Conservation (phyloP, 805 yeast species). For the Ogataea angusta region DNA sequence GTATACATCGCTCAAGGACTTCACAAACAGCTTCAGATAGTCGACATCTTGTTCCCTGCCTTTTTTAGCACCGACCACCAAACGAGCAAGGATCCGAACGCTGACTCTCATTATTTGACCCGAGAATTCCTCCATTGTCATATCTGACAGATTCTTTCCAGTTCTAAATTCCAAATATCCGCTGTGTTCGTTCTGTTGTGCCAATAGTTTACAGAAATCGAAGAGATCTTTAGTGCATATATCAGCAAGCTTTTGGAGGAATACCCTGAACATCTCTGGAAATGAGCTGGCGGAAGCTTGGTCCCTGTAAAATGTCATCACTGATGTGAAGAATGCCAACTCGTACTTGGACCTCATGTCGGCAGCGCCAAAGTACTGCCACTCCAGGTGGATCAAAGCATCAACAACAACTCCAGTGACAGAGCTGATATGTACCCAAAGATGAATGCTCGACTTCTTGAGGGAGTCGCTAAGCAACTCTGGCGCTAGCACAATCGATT, state of each 20-base stretch:
- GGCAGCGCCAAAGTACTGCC: constrained; percentile 28
- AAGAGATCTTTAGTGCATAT: constrained; percentile 12
- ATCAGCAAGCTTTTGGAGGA: constrained; percentile 21
- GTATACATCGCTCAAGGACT: constrained; percentile 18
- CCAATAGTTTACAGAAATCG: constrained; percentile 15
- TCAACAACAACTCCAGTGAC: constrained; percentile 15
- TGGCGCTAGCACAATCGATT: constrained; percentile 15
- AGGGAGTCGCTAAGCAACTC: constrained; percentile 13
- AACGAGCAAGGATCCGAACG: constrained; percentile 21
- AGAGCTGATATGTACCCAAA: constrained; percentile 23
- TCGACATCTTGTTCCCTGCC: background rate
- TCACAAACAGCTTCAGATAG: constrained; percentile 14
- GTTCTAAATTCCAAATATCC: constrained; percentile 20
- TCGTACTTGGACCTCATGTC: constrained; percentile 20
- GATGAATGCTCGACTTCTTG: constrained; percentile 14
- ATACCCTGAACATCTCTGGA: constrained; percentile 12
- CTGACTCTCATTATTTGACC: constrained; percentile 18
- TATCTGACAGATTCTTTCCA: constrained; percentile 19
- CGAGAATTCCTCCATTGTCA: constrained; percentile 16
- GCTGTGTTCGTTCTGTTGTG: constrained; percentile 6
- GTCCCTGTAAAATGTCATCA: constrained; percentile 16
- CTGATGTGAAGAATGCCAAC: constrained; percentile 22
- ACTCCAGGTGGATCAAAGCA: constrained; percentile 27
- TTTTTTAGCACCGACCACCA: constrained; percentile 17
- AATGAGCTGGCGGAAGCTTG: constrained; percentile 6